These are phyloP conservation scores for Boletus rufocinnamomeus DNA, from an alignment of 768 basidiomycete species.

Conservation along the genomic window DNA sequence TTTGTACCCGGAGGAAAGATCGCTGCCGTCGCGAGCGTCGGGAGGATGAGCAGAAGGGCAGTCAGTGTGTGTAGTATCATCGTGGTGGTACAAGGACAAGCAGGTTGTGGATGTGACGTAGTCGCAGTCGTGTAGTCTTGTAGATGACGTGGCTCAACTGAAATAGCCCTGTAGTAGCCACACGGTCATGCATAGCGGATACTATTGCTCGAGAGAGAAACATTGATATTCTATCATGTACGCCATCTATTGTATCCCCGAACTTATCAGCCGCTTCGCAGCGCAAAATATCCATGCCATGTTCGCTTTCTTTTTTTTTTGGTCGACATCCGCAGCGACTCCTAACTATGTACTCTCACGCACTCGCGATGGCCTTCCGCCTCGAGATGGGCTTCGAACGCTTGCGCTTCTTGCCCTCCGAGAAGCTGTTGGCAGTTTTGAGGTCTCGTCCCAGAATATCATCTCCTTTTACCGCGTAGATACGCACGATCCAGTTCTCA, in stretches of 20 bases:
- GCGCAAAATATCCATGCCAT: not conserved
- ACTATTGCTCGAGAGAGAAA: not conserved
- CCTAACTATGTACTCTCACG: slow-evolving; percentile 10
- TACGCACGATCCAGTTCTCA: slow-evolving; percentile 99
- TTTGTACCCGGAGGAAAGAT: slow-evolving; percentile 52
- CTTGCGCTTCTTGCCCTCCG: slow-evolving; percentile 87
- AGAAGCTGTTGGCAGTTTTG: slow-evolving; percentile 84
- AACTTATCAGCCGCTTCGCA: not conserved
- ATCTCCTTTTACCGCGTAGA: slow-evolving; percentile 94
- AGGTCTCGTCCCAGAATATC: slow-evolving; percentile 89
- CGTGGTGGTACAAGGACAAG: slow-evolving; percentile 9
- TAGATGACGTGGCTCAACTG: slow-evolving; percentile 17
- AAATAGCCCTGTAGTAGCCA: slow-evolving; percentile 14
- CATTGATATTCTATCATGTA: slow-evolving; percentile 8
- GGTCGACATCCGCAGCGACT: not conserved
- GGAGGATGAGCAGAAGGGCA: slow-evolving; percentile 29
- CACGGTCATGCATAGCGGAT: not conserved
- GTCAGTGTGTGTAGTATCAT: slow-evolving; percentile 30
- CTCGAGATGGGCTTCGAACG: slow-evolving; percentile 67
- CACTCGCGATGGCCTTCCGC: slow-evolving; percentile 46
- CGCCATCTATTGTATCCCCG: not conserved
- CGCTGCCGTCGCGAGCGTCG: slow-evolving; percentile 44
- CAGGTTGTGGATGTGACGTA: not conserved
- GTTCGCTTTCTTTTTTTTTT: not conserved
- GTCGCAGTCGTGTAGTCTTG: not conserved